A percentile compares a stretch with the other conserved stretches of the same genome.
Evolutionary conservation across 345 rosid genomes (phyloP).

Genomic region (Ricinus communis): DNA sequence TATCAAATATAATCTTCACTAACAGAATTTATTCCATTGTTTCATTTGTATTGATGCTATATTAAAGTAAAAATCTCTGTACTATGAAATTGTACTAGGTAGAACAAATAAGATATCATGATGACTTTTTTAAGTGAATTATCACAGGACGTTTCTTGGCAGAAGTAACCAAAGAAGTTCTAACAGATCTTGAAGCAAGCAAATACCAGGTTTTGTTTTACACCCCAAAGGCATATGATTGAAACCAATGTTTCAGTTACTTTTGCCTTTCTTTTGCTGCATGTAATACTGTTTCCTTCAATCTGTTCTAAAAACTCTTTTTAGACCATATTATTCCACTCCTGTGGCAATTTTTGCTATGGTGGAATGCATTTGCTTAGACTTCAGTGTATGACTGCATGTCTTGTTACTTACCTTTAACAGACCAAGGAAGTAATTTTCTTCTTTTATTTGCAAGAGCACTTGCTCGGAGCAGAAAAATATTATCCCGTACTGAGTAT

Average conservation of each 20-base stretch:
- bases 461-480: background rate
- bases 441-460: background rate
- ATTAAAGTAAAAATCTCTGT: background rate
- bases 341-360: background rate
- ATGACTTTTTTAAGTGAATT: slow-evolving; percentile 20
- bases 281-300: background rate
- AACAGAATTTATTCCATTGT: background rate
- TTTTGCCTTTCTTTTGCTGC: background rate
- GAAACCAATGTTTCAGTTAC: background rate
- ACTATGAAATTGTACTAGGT: background rate
- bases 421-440: background rate
- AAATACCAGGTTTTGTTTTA: slow-evolving; percentile 43
- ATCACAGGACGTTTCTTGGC: slow-evolving; percentile 53
- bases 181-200: slow-evolving; percentile 57
- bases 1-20: background rate
- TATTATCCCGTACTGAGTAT: background rate
- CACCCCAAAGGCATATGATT: background rate
- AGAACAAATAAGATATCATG: background rate
- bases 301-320: background rate
- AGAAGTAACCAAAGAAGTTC: slow-evolving; percentile 51
- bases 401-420: too few relatives aligned
- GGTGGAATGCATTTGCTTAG: background rate
- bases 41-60: slow-evolving; percentile 1
- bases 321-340: background rate
- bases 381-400: too few relatives aligned